These are phyloP conservation scores for Leccinum broughii DNA, from an alignment of 768 basidiomycete species.

Conservation along the genomic window DNA sequence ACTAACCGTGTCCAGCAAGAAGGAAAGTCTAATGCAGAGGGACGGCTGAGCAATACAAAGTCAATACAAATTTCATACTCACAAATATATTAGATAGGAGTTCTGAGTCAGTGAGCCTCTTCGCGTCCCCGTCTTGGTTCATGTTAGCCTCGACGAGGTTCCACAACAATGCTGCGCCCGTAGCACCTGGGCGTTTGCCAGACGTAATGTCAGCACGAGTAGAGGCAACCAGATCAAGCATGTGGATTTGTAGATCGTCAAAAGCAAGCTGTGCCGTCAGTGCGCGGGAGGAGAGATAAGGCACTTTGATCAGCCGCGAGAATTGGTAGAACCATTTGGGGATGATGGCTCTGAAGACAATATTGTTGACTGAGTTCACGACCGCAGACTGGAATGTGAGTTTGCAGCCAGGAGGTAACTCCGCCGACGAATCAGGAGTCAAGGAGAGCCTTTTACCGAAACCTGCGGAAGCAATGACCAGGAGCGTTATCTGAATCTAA, in stretches of 20 bases:
- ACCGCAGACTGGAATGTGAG: slow-evolving; percentile 41
- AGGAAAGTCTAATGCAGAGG: slow-evolving; percentile 39
- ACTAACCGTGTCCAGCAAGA: slow-evolving; percentile 49
- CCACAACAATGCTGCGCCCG: slow-evolving; percentile 41
- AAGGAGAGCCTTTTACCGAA: slow-evolving; percentile 42
- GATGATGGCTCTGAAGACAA: slow-evolving; percentile 32
- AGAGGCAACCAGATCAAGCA: too few relatives aligned
- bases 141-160: slow-evolving; percentile 52
- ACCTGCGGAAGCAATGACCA: slow-evolving; percentile 41
- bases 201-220: too few relatives aligned
- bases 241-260: too few relatives aligned
- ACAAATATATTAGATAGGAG: slow-evolving; percentile 51
- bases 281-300: slow-evolving; percentile 35
- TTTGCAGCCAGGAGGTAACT: slow-evolving; percentile 31
- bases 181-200: too few relatives aligned
- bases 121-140: slow-evolving; percentile 30
- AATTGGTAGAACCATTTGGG: slow-evolving; percentile 37
- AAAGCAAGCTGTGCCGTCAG: too few relatives aligned
- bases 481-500: slow-evolving; percentile 33
- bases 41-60: neutral
- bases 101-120: slow-evolving; percentile 45
- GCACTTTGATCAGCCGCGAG: slow-evolving; percentile 31
- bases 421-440: slow-evolving; percentile 29
- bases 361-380: slow-evolving; percentile 15
- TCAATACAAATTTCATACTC: slow-evolving; percentile 14